Conservation (phyloP, 805 yeast genomes). For the Pichia nanzhaoensis region DNA sequence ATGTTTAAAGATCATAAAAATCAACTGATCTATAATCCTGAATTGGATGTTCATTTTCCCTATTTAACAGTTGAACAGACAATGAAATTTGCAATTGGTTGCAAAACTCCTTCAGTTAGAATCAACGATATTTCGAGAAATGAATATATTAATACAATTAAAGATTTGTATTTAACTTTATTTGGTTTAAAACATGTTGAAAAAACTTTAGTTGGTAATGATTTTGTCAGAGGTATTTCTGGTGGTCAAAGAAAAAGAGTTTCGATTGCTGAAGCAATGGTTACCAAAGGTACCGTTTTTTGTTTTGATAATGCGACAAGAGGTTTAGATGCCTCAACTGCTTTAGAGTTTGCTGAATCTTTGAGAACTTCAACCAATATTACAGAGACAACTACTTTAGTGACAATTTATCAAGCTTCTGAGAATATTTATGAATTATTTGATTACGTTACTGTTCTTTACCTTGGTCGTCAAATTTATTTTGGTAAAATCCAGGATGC, state of each 20-base stretch:
- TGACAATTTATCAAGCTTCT: slow-evolving; percentile 35
- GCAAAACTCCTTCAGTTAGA: slow-evolving; percentile 46
- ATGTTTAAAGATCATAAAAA: slow-evolving; percentile 40
- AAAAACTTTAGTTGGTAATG: slow-evolving; percentile 60
- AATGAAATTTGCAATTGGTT: slow-evolving; percentile 45
- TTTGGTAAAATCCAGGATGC: slow-evolving; percentile 52
- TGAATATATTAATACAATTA: slow-evolving; percentile 36
- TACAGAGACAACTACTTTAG: slow-evolving; percentile 5
- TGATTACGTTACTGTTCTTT: slow-evolving; percentile 52
- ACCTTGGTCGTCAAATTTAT: slow-evolving; percentile 55
- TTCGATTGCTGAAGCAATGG: slow-evolving; percentile 58
- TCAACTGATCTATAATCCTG: slow-evolving; percentile 48
- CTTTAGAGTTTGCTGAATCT: slow-evolving; percentile 52
- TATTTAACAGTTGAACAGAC: slow-evolving; percentile 49
- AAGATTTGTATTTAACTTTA: slow-evolving; percentile 45
- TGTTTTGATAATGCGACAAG: slow-evolving; percentile 69
- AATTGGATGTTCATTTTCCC: slow-evolving; percentile 51
- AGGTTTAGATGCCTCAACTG: slow-evolving; percentile 31
- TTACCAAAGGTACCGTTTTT: slow-evolving; percentile 45
- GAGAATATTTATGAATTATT: slow-evolving; percentile 56
- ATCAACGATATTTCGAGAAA: slow-evolving; percentile 36
- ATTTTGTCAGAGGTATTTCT: slow-evolving; percentile 61
- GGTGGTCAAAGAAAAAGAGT: slow-evolving; percentile 74
- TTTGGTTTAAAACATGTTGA: slow-evolving; percentile 55
- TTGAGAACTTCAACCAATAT: slow-evolving; percentile 54